Evolutionary conservation across 2,329 filamentous ascomycete genomes (phyloP).

Genomic region (Venturia effusa): DNA sequence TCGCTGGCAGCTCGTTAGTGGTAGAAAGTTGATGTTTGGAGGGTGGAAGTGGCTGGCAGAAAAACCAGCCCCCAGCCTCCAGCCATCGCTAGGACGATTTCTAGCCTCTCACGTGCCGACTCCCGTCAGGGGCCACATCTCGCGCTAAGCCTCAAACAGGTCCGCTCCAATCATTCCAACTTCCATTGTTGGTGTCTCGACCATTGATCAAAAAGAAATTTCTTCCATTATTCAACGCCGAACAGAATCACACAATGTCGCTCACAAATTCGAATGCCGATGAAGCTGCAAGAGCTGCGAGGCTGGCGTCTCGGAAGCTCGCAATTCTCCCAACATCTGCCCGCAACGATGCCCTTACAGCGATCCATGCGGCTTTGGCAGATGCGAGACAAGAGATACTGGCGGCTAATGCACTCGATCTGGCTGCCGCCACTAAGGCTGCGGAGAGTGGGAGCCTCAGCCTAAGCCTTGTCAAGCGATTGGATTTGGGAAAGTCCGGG

Average conservation of each 20-base stretch:
- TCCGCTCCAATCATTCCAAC: background rate
- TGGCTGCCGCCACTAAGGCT: constrained; percentile 62
- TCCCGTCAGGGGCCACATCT: background rate
- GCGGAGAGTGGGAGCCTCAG: constrained; percentile 67
- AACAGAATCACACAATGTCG: constrained; percentile 51
- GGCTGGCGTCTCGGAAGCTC: constrained; percentile 69
- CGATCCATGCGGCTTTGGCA: constrained; percentile 68
- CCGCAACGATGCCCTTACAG: constrained; percentile 75
- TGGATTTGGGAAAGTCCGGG: constrained; percentile 75
- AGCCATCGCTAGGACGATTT: background rate
- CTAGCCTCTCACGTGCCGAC: background rate
- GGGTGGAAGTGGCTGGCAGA: background rate
- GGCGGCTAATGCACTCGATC: constrained; percentile 74
- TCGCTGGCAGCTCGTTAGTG: background rate
- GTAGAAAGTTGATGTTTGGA: background rate
- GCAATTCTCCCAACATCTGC: constrained; percentile 65
- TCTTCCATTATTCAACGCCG: background rate
- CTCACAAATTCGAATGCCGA: constrained; percentile 74
- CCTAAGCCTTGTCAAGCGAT: constrained; percentile 72
- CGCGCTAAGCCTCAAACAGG: background rate
- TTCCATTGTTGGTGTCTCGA: background rate
- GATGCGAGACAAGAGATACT: constrained; percentile 65
- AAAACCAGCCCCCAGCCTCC: background rate
- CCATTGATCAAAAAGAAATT: background rate
- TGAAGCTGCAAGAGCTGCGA: constrained; percentile 67